Percentiles rank a stretch among this genome's conserved stretches.
phyloP scores from a whole-genome alignment of 1,284 basidiomycete genomes.

The Stygiomarasmius scandens region DNA sequence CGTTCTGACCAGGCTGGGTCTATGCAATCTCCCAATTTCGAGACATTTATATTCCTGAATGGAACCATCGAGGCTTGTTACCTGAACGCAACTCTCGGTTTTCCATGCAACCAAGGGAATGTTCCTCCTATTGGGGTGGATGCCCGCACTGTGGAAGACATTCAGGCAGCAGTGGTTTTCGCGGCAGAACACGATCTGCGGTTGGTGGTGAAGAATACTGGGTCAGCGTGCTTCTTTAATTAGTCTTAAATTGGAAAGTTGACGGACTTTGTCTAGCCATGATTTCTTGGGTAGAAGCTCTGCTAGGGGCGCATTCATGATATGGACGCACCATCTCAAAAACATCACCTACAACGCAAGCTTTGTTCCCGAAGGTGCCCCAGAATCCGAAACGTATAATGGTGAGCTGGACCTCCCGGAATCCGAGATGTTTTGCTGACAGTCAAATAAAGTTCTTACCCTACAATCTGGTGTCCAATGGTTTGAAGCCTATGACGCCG shows the following conservation, averaged over 20 bases:
- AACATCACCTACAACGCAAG: constrained; percentile 32
- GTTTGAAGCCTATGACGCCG: constrained; percentile 37
- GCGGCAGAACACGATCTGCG: constrained; percentile 41
- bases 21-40: constrained; percentile 41
- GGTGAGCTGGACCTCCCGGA: constrained; percentile 11
- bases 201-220: constrained; percentile 50
- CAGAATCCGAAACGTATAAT: constrained; percentile 16
- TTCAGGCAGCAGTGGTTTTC: constrained; percentile 45
- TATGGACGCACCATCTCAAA: constrained; percentile 44
- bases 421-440: background rate
- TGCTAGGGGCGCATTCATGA: constrained; percentile 36
- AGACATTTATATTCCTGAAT: constrained; percentile 39
- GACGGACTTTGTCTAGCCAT: constrained; percentile 21
- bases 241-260: background rate
- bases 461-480: constrained; percentile 40
- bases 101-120: constrained; percentile 45
- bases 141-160: constrained; percentile 34
- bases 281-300: constrained; percentile 42
- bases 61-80: constrained; percentile 45
- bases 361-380: constrained; percentile 35
- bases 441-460: constrained; percentile 29
- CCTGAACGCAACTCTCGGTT: constrained; percentile 38
- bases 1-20: constrained; percentile 42
- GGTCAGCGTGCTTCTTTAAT: constrained; percentile 28
- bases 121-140: constrained; percentile 48